Evolutionary conservation across 106 monocot species (phyloP).

Genomic region (Chionographis japonica): DNA sequence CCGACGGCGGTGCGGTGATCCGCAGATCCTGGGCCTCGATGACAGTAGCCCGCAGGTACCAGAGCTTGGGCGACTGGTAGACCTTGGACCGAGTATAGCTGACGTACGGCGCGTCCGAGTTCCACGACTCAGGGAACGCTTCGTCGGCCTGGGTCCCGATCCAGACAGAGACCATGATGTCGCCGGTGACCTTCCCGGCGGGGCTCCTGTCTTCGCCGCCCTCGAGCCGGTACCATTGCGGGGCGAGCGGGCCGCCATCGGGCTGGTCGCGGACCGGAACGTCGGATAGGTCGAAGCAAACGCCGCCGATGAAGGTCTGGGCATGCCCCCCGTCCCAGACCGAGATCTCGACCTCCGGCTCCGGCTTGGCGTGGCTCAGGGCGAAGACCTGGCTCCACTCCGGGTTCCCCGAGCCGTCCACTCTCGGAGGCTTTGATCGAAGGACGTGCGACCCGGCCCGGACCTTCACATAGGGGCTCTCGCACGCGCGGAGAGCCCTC

Average conservation of each 20-base stretch:
- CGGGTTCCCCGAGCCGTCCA: constrained; percentile 32
- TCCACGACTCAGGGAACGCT: constrained; percentile 78
- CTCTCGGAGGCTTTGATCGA: constrained; percentile 42
- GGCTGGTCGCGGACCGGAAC: constrained; percentile 84
- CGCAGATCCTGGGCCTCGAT: constrained; percentile 90
- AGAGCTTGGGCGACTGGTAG: constrained; percentile 98
- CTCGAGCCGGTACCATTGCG: constrained; percentile 95
- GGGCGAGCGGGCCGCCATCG: constrained; percentile 88
- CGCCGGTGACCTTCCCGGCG: constrained; percentile 37
- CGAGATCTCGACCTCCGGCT: constrained; percentile 75
- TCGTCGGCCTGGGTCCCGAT: constrained; percentile 97
- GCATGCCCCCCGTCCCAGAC: constrained; percentile 45
- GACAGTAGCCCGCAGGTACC: constrained; percentile 84
- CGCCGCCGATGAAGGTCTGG: constrained; percentile 79
- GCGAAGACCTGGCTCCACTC: constrained; percentile 93
- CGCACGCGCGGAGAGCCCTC: constrained; percentile 47
- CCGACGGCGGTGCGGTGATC: constrained; percentile 20
- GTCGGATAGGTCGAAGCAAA: constrained; percentile 94
- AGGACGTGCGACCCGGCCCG: constrained; percentile 40
- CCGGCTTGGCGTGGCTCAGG: constrained; percentile 50
- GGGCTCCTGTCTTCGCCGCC: constrained; percentile 43
- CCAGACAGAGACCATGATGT: constrained; percentile 96
- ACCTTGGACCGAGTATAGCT: constrained; percentile 88
- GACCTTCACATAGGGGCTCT: constrained; percentile 72
- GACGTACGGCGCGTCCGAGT: constrained; percentile 70